Base-by-base conservation (phyloP, 495 filamentous ascomycete species). In the Hyphodiscus hymeniophilus region DNA sequence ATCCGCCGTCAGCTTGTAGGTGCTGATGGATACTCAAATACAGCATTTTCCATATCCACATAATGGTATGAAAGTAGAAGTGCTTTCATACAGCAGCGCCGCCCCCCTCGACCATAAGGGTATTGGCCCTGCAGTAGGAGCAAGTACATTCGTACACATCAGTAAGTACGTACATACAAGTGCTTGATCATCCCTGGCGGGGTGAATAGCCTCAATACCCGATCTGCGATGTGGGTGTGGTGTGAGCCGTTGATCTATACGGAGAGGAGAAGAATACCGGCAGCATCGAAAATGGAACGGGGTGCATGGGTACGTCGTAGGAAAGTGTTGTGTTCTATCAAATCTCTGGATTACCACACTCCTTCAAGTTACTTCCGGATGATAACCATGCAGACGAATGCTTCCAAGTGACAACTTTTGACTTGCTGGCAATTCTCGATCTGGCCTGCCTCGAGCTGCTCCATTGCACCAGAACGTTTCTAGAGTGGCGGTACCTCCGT, bases 271-370 rank as follows among this genome's bases (percentile, higher is more conserved):
- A 10, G 5, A 4, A 15, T 6, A 1, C 2, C n/a, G 48, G 23
- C 13, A 45, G 32, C 51, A 41, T 49, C 52, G 52, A 50, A 28
- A 50, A 45, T 42, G 23, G 28, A 44, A 51, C 53, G 48, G n/a
- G 48, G 49, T 42, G 45, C 45, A 52, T 41, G 49, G 17, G 18
- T 12, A 23, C 43, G 49, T 22, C 52, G 44, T 45, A 57, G 52
- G 54, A 48, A 57, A 52, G 54, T 52, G 45, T 35, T 57, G 43
- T 34, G 13, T 47, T 22, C 28, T 30, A 13, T n/a, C n/a, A n/a
- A n/a, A n/a, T n/a, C n/a, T n/a, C n/a, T n/a, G n/a, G n/a, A n/a
- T n/a, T n/a, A n/a, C n/a, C n/a, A n/a, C n/a, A n/a, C n/a, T n/a
- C n/a, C n/a, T n/a, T n/a, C n/a, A n/a, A n/a, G n/a, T n/a, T n/a